phyloP scores from a whole-genome alignment of 2,329 filamentous ascomycete species.

The Talaromyces sp. region DNA sequence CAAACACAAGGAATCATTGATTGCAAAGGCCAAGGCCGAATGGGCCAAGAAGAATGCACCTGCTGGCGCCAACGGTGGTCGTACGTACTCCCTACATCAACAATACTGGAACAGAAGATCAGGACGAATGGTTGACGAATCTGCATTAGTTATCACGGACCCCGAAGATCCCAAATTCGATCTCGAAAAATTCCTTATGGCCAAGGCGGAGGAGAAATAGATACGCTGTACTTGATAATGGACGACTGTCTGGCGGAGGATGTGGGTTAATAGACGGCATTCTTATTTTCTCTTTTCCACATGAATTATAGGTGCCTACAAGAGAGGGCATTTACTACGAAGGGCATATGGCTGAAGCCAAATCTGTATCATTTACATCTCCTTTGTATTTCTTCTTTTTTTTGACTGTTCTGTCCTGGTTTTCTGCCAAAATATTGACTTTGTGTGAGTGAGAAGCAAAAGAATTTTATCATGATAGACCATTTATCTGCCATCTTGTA shows the following conservation, averaged over 20 bases:
- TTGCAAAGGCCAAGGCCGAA: slow-evolving; percentile 87
- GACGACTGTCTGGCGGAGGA: slow-evolving; percentile 23
- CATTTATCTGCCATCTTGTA: slow-evolving; percentile 34
- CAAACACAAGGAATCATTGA: slow-evolving; percentile 85
- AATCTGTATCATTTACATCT: slow-evolving; percentile 40
- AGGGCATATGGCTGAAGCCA: slow-evolving; percentile 29
- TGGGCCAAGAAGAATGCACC: slow-evolving; percentile 73
- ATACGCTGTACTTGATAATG: slow-evolving; percentile 14
- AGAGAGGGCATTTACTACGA: slow-evolving; percentile 24
- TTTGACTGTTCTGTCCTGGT: slow-evolving; percentile 23
- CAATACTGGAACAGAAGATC: background rate
- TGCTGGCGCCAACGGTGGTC: slow-evolving; percentile 40
- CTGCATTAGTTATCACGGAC: slow-evolving; percentile 63
- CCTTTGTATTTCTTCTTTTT: slow-evolving; percentile 36
- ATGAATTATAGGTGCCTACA: slow-evolving; percentile 13
- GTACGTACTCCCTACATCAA: slow-evolving; percentile 29
- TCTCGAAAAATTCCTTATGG: slow-evolving; percentile 76
- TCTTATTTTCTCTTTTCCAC: slow-evolving; percentile 7
- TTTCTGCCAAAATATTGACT: slow-evolving; percentile 26
- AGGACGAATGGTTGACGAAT: slow-evolving; percentile 20
- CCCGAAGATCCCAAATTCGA: slow-evolving; percentile 87
- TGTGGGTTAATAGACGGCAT: slow-evolving; percentile 28
- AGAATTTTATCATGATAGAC: slow-evolving; percentile 39
- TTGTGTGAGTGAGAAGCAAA: slow-evolving; percentile 37
- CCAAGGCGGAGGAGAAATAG: slow-evolving; percentile 51